These are phyloP conservation scores for Ophiosphaerella korrae DNA, from an alignment of 2,329 filamentous ascomycete species.

Conservation along the genomic window DNA sequence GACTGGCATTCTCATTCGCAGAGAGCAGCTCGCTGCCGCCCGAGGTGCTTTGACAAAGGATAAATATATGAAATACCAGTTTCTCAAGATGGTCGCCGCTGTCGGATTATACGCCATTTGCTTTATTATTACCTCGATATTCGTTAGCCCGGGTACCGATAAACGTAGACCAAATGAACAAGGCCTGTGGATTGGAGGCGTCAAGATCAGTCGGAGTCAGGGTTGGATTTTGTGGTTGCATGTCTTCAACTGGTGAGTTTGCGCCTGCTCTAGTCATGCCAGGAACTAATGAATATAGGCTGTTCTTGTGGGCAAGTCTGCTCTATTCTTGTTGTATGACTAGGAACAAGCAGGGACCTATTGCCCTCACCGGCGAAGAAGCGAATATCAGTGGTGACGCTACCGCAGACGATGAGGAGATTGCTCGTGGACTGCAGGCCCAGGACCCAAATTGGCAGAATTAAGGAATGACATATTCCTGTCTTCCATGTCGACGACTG, in stretches of 20 bases:
- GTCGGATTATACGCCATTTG: constrained; percentile 24
- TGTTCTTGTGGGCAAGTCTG: constrained; percentile 31
- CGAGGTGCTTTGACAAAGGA: constrained; percentile 24
- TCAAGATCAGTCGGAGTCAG: constrained; percentile 27
- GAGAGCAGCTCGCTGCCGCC: constrained; percentile 22
- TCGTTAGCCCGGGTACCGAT: constrained; percentile 8
- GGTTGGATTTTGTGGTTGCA: constrained; percentile 25
- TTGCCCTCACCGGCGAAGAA: constrained; percentile 30
- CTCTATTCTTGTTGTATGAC: constrained; percentile 37
- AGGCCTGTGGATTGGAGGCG: constrained; percentile 21
- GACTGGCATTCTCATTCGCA: constrained; percentile 22
- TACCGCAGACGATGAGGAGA: constrained; percentile 20
- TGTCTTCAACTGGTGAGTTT: constrained; percentile 32
- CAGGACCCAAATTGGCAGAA: constrained; percentile 25
- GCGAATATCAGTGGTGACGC: constrained; percentile 16
- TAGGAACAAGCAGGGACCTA: constrained; percentile 21
- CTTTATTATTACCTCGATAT: constrained; percentile 16
- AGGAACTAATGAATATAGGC: constrained; percentile 7
- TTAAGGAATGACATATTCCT: constrained; percentile 1
- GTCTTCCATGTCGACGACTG: too few relatives aligned
- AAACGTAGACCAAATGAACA: constrained; percentile 8
- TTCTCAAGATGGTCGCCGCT: constrained; percentile 26
- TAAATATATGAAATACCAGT: constrained; percentile 30
- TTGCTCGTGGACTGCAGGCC: constrained; percentile 25
- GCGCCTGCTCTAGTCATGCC: too few relatives aligned